phyloP scores from a whole-genome alignment of 257 asterid genomes.

The Capsicum rhomboideum region DNA sequence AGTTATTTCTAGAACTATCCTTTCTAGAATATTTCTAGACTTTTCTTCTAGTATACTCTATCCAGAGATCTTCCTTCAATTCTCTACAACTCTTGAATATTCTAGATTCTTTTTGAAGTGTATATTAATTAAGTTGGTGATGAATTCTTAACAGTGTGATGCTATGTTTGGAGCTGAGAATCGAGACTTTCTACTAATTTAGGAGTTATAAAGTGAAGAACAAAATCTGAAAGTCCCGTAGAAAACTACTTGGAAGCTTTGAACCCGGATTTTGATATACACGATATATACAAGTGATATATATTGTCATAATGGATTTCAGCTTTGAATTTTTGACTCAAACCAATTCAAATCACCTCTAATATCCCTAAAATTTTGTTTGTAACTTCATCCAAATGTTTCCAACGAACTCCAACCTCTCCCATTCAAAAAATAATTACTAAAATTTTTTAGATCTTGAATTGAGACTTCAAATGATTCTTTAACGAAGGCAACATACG shows the following conservation, averaged over 20 bases:
- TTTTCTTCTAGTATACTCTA: no score
- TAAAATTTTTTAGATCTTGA: not conserved
- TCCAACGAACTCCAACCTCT: not conserved
- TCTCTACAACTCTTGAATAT: no score
- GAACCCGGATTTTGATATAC: not conserved
- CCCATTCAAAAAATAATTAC: not conserved
- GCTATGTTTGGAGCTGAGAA: not conserved
- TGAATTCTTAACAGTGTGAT: no score
- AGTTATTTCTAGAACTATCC: no score
- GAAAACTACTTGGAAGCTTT: not conserved
- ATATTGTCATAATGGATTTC: not conserved
- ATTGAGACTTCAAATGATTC: no score
- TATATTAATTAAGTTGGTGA: no score
- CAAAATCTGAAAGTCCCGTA: not conserved
- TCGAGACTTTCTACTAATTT: not conserved
- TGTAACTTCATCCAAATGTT: not conserved
- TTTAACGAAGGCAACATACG: no score
- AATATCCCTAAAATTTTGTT: not conserved
- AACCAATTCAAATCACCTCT: not conserved
- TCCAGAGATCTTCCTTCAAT: no score
- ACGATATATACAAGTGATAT: not conserved
- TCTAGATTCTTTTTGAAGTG: no score
- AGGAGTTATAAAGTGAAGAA: not conserved
- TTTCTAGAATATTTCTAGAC: no score
- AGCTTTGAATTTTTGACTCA: not conserved